These are phyloP conservation scores for Kregervanrija pseudodelftensis DNA, from an alignment of 805 yeast genomes.

Conservation along the genomic window DNA sequence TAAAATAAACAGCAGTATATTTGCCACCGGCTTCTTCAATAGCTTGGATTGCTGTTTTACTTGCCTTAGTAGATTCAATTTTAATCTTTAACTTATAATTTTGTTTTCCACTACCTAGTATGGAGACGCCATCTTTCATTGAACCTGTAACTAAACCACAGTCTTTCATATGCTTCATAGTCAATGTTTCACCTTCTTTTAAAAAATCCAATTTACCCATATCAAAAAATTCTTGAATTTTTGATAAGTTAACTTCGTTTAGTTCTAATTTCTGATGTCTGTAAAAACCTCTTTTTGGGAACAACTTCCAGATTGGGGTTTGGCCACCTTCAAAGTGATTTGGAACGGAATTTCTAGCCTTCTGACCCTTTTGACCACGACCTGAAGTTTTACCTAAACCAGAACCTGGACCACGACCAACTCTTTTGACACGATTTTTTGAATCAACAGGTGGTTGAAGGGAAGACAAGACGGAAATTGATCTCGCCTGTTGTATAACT, in stretches of 20 bases:
- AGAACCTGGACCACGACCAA: conserved; percentile 96
- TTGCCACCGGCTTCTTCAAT: conserved; percentile 71
- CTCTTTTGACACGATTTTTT: conserved; percentile 54
- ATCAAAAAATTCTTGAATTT: conserved; percentile 65
- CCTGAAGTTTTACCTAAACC: conserved; percentile 93
- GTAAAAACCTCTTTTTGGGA: conserved; percentile 85
- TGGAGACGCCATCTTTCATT: conserved; percentile 71
- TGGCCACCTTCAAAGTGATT: conserved; percentile 99
- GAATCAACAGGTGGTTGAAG: conserved; percentile 59
- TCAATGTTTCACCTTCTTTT: conserved; percentile 53
- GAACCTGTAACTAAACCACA: conserved; percentile 67
- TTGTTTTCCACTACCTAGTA: conserved; percentile 59
- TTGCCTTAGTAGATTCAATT: conserved; percentile 79
- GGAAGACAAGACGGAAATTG: conserved; percentile 42
- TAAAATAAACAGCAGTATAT: conserved; percentile 66
- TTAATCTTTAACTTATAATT: conserved; percentile 52
- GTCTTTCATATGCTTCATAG: conserved; percentile 71
- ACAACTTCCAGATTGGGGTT: conserved; percentile 77
- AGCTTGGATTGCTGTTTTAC: conserved; percentile 61
- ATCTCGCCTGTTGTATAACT: conserved; percentile 12
- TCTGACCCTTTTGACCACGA: conserved; percentile 98
- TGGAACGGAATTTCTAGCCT: conserved; percentile 86
- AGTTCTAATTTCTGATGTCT: conserved; percentile 50
- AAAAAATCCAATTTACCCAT: conserved; percentile 52
- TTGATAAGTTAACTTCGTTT: conserved; percentile 55